Evolutionary conservation across 2,329 filamentous ascomycete genomes (phyloP), one percentile per base, ranked within the genome.

Genomic region (Aureobasidium namibiae): DNA sequence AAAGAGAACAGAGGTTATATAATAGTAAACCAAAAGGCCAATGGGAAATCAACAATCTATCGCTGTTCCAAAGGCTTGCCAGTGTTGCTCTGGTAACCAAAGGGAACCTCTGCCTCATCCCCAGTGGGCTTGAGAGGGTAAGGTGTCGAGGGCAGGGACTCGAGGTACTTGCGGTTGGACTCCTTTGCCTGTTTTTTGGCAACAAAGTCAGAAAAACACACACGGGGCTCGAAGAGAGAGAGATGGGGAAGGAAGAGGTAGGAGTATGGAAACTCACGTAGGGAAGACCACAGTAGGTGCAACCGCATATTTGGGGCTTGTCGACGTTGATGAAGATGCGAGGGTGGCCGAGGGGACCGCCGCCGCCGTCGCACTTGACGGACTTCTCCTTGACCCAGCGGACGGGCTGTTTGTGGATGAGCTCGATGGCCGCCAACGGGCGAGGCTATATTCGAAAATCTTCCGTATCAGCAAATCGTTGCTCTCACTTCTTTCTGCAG

Each of bases 301-400:
- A 99, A 72, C 80, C 80, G 75, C 84, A 84, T 68, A 99, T 96
- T 79, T 97, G 86, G 44, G 94, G 89, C 81, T 96, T 97, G 77
- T 99, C 94, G 65, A 89, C 87, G 77, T 99, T 99, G 83, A 99
- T 99, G 74, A 91, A 99, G 76, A 99, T 88, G 70, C 84, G 84
- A 52, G 94, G 94, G 74, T 99, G 94, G 44, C 94, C 94, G 59
- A 89, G 78, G 33, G 92, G 87, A 46, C 92, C 94, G 66, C 92
- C 92, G 61, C 92, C 94, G 61, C 94, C 94, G 69, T 97, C 92
- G 72, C 94, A 99, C 45, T 86, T 85, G 54, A 95, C 92, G 50
- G 89, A 75, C 62, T 86, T 83, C 64, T 89, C 82, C 72, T 96
- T 87, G 61, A 87, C 89, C 92, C 94, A 99, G 73, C 84, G 83